Base-by-base conservation (phyloP, 805 yeast genomes). In the Candida koratica region DNA sequence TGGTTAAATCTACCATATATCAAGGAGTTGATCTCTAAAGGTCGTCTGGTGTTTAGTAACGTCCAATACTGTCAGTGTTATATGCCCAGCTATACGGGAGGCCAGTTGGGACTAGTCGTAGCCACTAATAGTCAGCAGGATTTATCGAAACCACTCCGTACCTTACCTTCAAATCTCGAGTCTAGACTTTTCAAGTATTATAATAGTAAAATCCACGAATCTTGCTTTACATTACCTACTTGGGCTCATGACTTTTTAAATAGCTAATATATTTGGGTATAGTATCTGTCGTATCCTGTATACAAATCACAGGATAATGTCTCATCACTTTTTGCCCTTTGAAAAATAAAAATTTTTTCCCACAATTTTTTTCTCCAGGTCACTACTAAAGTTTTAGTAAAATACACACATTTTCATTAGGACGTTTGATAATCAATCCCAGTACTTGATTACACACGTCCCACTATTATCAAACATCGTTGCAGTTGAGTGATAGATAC, bases 71-170 rank as follows among this genome's bases (percentile, higher is more conserved):
- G 84, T 46, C 85, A 83, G 57, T 81, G 90, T 43, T 81, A 85
- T 48, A 86, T 86, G 58, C 96, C 96, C 25, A 77, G 86, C 10
- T 86, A 86, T 59, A 85, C 96, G 3, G 81, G 90, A 6, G 96
- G 96, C 11, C 95, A 85, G 59, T 70, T 86, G 44, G 95, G 95
- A 1, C 66, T 86, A 38, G 69, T 86, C 56, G 74, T 84, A 15
- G 84, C 90, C 42, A 70, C 81, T 27, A 81, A 79, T 52, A 29
- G 32, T n/a, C 74, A 80, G 50, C 61, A 68, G 15, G 56, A 69
- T 44, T 63, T 84, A 37, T 59, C 59, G 15, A 57, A 42, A 22
- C 90, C 95, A 6, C 40, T 58, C 18, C 73, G 89, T 47, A 50
- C 45, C 17, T 52, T 71, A 36, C 46, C 71, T 5, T 44, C 58